Conservation (phyloP, 495 filamentous ascomycete species). For the Penicillium roqueforti region DNA sequence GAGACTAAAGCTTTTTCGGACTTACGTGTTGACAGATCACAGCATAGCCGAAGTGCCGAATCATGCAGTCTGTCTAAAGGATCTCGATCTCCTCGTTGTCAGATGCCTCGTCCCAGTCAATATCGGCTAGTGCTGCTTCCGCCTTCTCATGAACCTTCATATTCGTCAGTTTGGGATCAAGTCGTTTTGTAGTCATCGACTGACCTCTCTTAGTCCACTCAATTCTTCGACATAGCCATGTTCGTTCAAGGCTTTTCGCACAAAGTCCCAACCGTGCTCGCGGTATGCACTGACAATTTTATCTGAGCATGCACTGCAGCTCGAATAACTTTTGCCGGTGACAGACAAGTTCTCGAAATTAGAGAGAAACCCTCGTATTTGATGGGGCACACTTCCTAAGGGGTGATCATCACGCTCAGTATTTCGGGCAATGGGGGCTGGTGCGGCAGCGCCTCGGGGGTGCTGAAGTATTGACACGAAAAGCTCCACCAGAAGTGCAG, state of each 20-base stretch:
- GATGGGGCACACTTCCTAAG: conserved; percentile 84
- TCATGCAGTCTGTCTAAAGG: conserved; percentile 14
- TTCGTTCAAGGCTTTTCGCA: conserved; percentile 79
- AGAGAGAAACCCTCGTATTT: conserved; percentile 87
- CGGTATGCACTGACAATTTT: conserved; percentile 69
- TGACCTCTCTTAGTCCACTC: conserved; percentile 83
- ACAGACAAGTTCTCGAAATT: conserved; percentile 81
- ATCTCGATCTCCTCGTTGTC: conserved; percentile 44
- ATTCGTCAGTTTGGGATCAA: conserved; percentile 21
- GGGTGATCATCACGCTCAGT: conserved; percentile 67
- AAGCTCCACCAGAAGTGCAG: conserved; percentile 86
- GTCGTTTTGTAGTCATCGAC: neutral
- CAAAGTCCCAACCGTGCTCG: conserved; percentile 78
- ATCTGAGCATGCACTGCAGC: conserved; percentile 87
- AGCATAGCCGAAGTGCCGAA: neutral
- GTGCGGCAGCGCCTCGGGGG: conserved; percentile 55
- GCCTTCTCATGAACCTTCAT: conserved; percentile 66
- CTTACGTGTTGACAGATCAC: neutral
- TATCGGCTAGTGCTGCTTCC: conserved; percentile 58
- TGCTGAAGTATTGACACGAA: conserved; percentile 87
- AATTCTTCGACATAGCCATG: conserved; percentile 85
- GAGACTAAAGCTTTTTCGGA: conserved; percentile 3
- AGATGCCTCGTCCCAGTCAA: conserved; percentile 59
- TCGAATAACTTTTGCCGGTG: conserved; percentile 76
- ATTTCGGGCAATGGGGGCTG: conserved; percentile 51